phyloP scores from a whole-genome alignment of 169 alveolate genomes.

The Plasmodium inui region DNA sequence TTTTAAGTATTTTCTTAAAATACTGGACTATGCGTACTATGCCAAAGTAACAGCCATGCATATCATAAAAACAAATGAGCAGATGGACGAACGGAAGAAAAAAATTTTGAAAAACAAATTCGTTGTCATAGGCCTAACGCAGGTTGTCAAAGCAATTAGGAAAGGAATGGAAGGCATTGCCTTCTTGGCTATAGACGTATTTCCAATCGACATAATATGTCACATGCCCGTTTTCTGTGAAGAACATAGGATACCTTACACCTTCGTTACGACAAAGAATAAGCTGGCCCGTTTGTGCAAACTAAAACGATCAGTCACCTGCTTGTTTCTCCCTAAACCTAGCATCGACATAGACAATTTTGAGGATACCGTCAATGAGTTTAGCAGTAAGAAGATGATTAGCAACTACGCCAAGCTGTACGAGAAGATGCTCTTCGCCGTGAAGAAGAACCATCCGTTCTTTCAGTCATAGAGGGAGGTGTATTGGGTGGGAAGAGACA shows the following conservation, averaged over 20 bases:
- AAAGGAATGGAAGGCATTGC: slow-evolving; percentile 93
- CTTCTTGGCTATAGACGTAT: slow-evolving; percentile 95
- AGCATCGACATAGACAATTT: slow-evolving; percentile 57
- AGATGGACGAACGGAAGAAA: slow-evolving; percentile 27
- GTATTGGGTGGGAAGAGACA: background rate
- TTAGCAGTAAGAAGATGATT: slow-evolving; percentile 54
- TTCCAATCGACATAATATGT: slow-evolving; percentile 96
- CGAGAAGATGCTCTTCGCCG: slow-evolving; percentile 77
- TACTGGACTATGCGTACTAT: slow-evolving; percentile 38
- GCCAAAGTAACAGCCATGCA: slow-evolving; percentile 42
- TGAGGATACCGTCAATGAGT: slow-evolving; percentile 36
- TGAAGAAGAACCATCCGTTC: slow-evolving; percentile 80
- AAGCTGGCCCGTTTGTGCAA: slow-evolving; percentile 94
- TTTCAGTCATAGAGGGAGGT: slow-evolving; percentile 13
- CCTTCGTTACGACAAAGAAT: slow-evolving; percentile 93
- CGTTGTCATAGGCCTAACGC: slow-evolving; percentile 92
- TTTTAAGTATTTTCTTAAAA: slow-evolving; percentile 46
- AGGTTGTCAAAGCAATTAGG: slow-evolving; percentile 95
- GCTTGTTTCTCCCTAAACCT: slow-evolving; percentile 90
- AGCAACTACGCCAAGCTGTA: slow-evolving; percentile 77
- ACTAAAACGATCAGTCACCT: slow-evolving; percentile 96
- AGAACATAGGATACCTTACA: slow-evolving; percentile 92
- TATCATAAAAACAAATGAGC: slow-evolving; percentile 38
- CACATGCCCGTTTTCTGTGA: slow-evolving; percentile 97
- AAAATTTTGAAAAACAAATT: slow-evolving; percentile 52